phyloP scores from a whole-genome alignment of 2,329 filamentous ascomycete species.

The Gremmenia infestans region DNA sequence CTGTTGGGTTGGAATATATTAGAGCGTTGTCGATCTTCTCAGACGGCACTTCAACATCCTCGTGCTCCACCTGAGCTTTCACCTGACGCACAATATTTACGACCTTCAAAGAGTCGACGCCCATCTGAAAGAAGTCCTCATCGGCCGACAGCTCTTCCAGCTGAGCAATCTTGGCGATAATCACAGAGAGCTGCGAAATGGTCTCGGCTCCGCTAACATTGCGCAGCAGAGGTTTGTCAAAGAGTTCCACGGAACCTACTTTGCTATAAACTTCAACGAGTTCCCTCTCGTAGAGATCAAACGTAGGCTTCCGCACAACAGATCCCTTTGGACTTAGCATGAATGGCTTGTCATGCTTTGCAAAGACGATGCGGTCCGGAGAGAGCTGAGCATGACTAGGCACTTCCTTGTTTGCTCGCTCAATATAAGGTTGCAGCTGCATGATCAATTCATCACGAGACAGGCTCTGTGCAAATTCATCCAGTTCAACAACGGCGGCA shows the following conservation, averaged over 20 bases:
- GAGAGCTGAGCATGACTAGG: constrained; percentile 30
- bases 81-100: constrained; percentile 6
- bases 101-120: constrained; percentile 17
- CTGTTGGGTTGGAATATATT: constrained; percentile 8
- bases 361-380: constrained; percentile 30
- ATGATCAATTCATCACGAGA: constrained; percentile 15
- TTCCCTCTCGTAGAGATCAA: constrained; percentile 29
- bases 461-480: neutral
- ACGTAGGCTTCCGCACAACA: constrained; percentile 30
- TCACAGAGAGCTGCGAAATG: neutral
- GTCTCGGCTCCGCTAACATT: constrained; percentile 4
- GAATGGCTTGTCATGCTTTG: constrained; percentile 30
- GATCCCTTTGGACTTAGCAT: constrained; percentile 34
- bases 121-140: constrained; percentile 9
- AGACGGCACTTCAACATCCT: neutral
- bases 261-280: constrained; percentile 31
- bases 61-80: constrained; percentile 6
- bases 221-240: neutral
- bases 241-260: constrained; percentile 2
- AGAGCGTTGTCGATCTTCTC: constrained; percentile 3
- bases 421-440: constrained; percentile 30
- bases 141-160: constrained; percentile 2
- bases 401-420: constrained; percentile 28
- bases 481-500: constrained; percentile 13
- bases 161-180: neutral